These are phyloP conservation scores for Auricularia heimuer DNA, from an alignment of 768 basidiomycete species.

Conservation along the genomic window DNA sequence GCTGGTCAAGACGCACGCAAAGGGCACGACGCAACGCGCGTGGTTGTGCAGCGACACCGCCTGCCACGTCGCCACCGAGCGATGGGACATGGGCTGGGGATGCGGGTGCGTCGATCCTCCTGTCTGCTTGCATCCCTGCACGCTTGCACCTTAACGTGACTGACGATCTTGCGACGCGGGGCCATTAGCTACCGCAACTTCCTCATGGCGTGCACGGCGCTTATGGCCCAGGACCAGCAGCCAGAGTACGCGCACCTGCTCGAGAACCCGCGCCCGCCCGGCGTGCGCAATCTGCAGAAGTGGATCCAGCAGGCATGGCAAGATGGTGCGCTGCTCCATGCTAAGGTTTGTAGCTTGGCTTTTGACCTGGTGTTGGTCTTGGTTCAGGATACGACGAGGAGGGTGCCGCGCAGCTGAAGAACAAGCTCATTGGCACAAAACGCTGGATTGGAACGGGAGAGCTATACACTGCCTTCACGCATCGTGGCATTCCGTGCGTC, in stretches of 20 bases:
- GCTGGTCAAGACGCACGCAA: constrained; percentile 40
- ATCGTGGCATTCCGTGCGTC: constrained; percentile 71
- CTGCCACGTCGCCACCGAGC: constrained; percentile 48
- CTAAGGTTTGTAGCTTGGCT: neutral
- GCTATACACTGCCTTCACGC: constrained; percentile 68
- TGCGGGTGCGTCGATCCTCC: constrained; percentile 43
- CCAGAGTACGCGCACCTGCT: constrained; percentile 53
- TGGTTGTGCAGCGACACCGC: constrained; percentile 53
- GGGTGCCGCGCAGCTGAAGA: constrained; percentile 52
- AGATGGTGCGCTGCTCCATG: constrained; percentile 33
- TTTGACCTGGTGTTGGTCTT: neutral
- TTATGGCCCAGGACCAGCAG: constrained; percentile 58
- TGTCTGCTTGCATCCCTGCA: neutral
- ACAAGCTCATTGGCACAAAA: constrained; percentile 40
- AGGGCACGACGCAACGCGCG: constrained; percentile 42
- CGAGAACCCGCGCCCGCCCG: constrained; percentile 46
- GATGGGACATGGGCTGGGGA: constrained; percentile 62
- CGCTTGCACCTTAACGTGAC: neutral
- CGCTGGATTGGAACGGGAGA: constrained; percentile 82
- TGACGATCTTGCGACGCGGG: neutral
- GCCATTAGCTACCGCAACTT: constrained; percentile 67
- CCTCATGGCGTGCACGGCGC: constrained; percentile 62
- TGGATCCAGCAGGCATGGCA: constrained; percentile 82
- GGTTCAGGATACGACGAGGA: constrained; percentile 57
- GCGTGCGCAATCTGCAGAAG: constrained; percentile 62